These are phyloP conservation scores for Xylogone sp. DNA, from an alignment of 2,329 filamentous ascomycete genomes.

Conservation along the genomic window DNA sequence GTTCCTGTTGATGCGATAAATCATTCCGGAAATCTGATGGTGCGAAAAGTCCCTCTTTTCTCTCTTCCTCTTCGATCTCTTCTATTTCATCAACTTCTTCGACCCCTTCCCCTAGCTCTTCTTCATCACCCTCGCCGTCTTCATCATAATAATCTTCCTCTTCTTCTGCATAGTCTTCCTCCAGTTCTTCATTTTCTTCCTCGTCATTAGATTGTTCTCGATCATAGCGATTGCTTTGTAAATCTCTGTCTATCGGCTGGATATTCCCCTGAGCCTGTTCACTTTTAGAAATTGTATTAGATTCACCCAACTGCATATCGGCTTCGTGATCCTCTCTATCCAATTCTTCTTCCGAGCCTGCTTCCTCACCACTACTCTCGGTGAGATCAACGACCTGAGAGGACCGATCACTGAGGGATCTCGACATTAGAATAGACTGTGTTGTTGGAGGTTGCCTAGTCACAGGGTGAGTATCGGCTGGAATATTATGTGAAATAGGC, in stretches of 20 bases:
- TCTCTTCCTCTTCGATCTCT: too few relatives aligned
- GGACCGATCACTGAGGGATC: slow-evolving; percentile 18
- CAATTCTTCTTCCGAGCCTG: slow-evolving; percentile 18
- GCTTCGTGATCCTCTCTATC: slow-evolving; percentile 30
- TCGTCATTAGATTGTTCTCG: too few relatives aligned
- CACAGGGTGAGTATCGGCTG: slow-evolving; percentile 1
- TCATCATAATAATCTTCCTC: slow-evolving; percentile 30
- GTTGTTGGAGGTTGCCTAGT: not conserved
- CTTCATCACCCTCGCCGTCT: slow-evolving; percentile 21
- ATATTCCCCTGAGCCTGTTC: slow-evolving; percentile 17
- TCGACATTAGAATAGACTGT: slow-evolving; percentile 13
- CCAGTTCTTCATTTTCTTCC: slow-evolving; percentile 3
- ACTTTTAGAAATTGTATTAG: slow-evolving; percentile 7
- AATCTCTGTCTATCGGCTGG: slow-evolving; percentile 1
- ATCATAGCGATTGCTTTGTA: too few relatives aligned
- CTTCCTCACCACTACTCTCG: slow-evolving; percentile 17
- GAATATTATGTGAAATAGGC: slow-evolving; percentile 1
- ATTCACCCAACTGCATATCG: slow-evolving; percentile 15
- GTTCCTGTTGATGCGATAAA: not conserved
- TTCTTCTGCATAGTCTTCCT: slow-evolving; percentile 9
- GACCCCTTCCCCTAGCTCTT: too few relatives aligned
- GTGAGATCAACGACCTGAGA: slow-evolving; percentile 20
- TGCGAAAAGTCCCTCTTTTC: too few relatives aligned
- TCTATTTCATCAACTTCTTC: too few relatives aligned
- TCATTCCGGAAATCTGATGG: too few relatives aligned